Conservation (phyloP, 768 basidiomycete species). For the Termitomyces sp. region DNA sequence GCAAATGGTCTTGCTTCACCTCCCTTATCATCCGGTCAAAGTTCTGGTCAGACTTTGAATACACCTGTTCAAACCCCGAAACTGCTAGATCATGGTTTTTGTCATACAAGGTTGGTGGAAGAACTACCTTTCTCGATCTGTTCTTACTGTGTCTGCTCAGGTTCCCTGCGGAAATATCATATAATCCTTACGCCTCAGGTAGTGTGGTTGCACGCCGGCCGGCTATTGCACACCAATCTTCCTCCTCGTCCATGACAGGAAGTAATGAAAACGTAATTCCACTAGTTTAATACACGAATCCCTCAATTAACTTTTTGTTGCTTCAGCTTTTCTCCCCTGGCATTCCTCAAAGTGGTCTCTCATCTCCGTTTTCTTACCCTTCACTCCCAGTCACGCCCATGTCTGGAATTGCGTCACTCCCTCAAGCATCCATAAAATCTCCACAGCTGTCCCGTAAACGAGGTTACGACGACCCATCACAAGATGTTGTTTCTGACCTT, state of each 20-base stretch:
- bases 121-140: not conserved
- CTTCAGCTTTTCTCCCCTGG: slow-evolving; percentile 28
- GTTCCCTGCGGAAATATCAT: slow-evolving; percentile 35
- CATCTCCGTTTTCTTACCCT: slow-evolving; percentile 37
- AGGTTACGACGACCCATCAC: slow-evolving; percentile 77
- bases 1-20: slow-evolving; percentile 10
- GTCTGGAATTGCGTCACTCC: slow-evolving; percentile 59
- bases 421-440: slow-evolving; percentile 81
- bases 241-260: slow-evolving; percentile 39
- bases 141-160: slow-evolving; percentile 15
- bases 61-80: slow-evolving; percentile 18
- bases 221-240: slow-evolving; percentile 33
- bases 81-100: slow-evolving; percentile 31
- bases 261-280: slow-evolving; percentile 43
- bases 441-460: slow-evolving; percentile 64
- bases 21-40: slow-evolving; percentile 11
- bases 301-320: not conserved
- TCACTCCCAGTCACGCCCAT: slow-evolving; percentile 35
- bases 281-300: not conserved
- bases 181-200: slow-evolving; percentile 21
- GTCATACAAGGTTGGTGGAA: slow-evolving; percentile 35
- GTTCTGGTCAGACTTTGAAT: slow-evolving; percentile 7
- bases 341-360: slow-evolving; percentile 25
- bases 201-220: slow-evolving; percentile 32
- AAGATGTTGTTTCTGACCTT: slow-evolving; percentile 50